Evolutionary conservation across 768 basidiomycete genomes (phyloP).

Genomic region (Lentinula sp.): DNA sequence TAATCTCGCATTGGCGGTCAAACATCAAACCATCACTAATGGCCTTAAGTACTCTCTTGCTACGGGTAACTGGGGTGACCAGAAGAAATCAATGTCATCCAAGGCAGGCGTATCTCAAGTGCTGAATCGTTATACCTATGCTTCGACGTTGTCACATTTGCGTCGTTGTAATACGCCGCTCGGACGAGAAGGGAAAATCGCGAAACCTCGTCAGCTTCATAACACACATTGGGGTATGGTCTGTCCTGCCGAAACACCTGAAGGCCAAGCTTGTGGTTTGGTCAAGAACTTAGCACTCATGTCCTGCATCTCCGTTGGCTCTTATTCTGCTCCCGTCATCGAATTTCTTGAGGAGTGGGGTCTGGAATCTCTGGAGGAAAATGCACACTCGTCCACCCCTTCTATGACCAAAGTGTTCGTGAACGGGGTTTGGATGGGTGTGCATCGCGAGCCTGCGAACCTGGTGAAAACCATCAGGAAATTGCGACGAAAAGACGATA

Average conservation of each 20-base stretch:
- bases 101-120: slow-evolving; percentile 99
- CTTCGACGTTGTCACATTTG: slow-evolving; percentile 95
- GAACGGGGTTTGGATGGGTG: slow-evolving; percentile 99
- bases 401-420: slow-evolving; percentile 92
- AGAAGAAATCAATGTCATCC: slow-evolving; percentile 96
- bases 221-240: slow-evolving; percentile 99
- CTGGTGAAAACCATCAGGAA: slow-evolving; percentile 91
- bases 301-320: slow-evolving; percentile 97
- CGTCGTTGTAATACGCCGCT: slow-evolving; percentile 98
- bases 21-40: slow-evolving; percentile 96
- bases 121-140: slow-evolving; percentile 96
- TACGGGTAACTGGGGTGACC: slow-evolving; percentile 99
- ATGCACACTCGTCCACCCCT: slow-evolving; percentile 75
- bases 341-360: slow-evolving; percentile 99
- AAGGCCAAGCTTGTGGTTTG: slow-evolving; percentile 98
- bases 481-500: slow-evolving; percentile 88
- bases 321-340: slow-evolving; percentile 91
- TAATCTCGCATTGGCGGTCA: slow-evolving; percentile 85
- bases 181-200: slow-evolving; percentile 97
- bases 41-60: slow-evolving; percentile 97
- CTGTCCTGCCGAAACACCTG: slow-evolving; percentile 98
- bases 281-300: slow-evolving; percentile 98
- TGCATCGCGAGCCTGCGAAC: slow-evolving; percentile 91
- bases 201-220: slow-evolving; percentile 97
- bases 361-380: slow-evolving; percentile 90